Evolutionary conservation across 1,284 basidiomycete species (phyloP).

Genomic region (Leccinum fallax): DNA sequence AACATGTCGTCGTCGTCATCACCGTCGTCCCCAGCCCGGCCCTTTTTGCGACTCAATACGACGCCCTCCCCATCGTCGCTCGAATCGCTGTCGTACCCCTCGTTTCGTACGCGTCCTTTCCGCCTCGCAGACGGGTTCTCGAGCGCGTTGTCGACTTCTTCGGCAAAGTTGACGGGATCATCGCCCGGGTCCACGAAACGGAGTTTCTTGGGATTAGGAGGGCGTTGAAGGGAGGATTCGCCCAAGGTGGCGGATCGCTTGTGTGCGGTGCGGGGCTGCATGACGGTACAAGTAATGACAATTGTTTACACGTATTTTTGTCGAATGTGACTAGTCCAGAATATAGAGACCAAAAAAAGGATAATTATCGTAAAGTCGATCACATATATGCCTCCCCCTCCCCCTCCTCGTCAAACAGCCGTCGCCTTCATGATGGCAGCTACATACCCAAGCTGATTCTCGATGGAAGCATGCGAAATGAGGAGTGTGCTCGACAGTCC

Average conservation of each 20-base stretch:
- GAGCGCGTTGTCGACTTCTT: conserved; percentile 72
- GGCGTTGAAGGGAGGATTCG: conserved; percentile 35
- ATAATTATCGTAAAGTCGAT: background rate
- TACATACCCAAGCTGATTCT: conserved; percentile 37
- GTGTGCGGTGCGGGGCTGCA: conserved; percentile 52
- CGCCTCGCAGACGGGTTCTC: conserved; percentile 61
- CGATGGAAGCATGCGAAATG: conserved; percentile 38
- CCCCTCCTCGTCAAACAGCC: conserved; percentile 6
- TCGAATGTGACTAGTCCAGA: conserved; percentile 1
- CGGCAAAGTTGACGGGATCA: conserved; percentile 72
- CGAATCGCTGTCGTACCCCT: conserved; percentile 94
- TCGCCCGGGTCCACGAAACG: conserved; percentile 79
- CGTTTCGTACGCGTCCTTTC: conserved; percentile 74
- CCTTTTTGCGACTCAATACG: conserved; percentile 72
- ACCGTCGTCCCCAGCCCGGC: conserved; percentile 42
- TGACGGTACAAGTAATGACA: conserved; percentile 25
- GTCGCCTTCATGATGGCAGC: conserved; percentile 33
- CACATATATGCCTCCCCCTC: background rate
- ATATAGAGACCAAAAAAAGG: conserved; percentile 1
- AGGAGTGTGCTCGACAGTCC: conserved; percentile 39
- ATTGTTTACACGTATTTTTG: conserved; percentile 30
- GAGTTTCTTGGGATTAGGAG: conserved; percentile 62
- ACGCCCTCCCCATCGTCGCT: conserved; percentile 92
- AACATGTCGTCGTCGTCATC: conserved; percentile 87
- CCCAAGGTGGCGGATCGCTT: conserved; percentile 59